These are phyloP conservation scores for Emericellopsis cladophorae DNA, from an alignment of 2,329 filamentous ascomycete species.

Conservation along the genomic window DNA sequence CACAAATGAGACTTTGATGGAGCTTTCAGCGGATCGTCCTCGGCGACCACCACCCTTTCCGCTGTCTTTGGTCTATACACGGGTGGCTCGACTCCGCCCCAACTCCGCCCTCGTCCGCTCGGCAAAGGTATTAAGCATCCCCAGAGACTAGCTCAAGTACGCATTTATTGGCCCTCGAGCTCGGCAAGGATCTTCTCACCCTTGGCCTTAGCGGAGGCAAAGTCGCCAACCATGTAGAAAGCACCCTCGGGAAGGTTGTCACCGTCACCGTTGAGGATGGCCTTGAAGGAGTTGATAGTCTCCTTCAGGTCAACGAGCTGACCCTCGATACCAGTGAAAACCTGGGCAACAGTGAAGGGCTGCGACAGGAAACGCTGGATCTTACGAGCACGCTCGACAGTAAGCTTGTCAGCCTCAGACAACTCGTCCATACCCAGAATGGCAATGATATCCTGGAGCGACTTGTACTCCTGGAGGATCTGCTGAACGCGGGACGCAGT, in stretches of 20 bases:
- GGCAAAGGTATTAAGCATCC: constrained; percentile 11
- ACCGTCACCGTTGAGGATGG: constrained; percentile 87
- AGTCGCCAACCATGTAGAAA: constrained; percentile 98
- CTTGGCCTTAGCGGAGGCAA: constrained; percentile 86
- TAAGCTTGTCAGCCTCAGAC: constrained; percentile 98
- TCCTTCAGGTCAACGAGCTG: constrained; percentile 97
- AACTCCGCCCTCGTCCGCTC: constrained; percentile 7
- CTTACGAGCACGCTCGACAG: constrained; percentile 99
- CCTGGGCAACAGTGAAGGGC: constrained; percentile 81
- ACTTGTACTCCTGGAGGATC: constrained; percentile 99
- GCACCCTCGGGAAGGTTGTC: constrained; percentile 89
- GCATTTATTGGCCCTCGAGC: constrained; percentile 48
- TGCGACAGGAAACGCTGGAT: constrained; percentile 99
- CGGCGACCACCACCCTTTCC: constrained; percentile 14
- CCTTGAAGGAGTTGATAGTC: constrained; percentile 95
- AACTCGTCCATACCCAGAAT: constrained; percentile 99
- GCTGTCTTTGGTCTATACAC: constrained; percentile 47
- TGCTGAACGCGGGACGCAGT: constrained; percentile 93
- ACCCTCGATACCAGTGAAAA: constrained; percentile 92
- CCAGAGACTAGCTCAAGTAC: constrained; percentile 6
- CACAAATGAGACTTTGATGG: constrained; percentile 45
- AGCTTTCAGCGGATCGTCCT: constrained; percentile 35
- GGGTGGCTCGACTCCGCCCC: constrained; percentile 16
- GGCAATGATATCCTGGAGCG: constrained; percentile 99
- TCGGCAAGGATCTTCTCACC: constrained; percentile 99